Base-by-base conservation (phyloP, 164 flowering plant genomes). In the Houttuynia cordata region DNA sequence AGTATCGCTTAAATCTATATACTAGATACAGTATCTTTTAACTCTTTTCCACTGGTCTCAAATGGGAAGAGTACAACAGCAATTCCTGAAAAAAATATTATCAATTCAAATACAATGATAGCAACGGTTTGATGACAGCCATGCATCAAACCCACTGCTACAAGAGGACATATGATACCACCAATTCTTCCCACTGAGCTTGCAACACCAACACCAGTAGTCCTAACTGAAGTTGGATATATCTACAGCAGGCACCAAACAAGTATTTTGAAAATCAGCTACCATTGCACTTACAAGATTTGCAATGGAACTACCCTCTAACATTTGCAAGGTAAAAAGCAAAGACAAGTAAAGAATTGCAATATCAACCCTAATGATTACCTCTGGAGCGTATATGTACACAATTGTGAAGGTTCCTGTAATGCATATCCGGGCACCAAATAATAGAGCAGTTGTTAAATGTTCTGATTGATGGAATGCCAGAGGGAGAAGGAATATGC, bases 341-440 rank as follows among this genome's bases (percentile, higher is more conserved):
- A 57, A 20, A 12, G n/a, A 51, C 8, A 37, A 10, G 24, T 5
- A 41, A 59, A 10, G 20, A 34, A 37, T 50, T 5, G 23, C 12
- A 8, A 52, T 24, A 57, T 19, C 47, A 50, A 53, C 24, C 24
- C n/a, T 14, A 8, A 21, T 10, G 10, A 60, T 63, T 30, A 87
- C 98, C 96, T 92, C 98, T 20, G 91, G 91, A 51, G 96, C 93
- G 71, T 87, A 92, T 59, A 92, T 77, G 53, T 70, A 80, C 52
- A 80, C 71, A 30, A 86, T 52, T 24, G 85, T 79, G 73, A 86
- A 86, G 53, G 84, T 75, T 57, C 70, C 82, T 5, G 81, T 72
- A 56, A 89, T 81, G 78, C 88, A 87, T 66, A 82, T 71, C 20
- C 97, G 93, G 68, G 90, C 87, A 51, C 91, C 96, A 66, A 92